Base-by-base conservation (phyloP, 306 rosid genomes). In the Delonix regia region DNA sequence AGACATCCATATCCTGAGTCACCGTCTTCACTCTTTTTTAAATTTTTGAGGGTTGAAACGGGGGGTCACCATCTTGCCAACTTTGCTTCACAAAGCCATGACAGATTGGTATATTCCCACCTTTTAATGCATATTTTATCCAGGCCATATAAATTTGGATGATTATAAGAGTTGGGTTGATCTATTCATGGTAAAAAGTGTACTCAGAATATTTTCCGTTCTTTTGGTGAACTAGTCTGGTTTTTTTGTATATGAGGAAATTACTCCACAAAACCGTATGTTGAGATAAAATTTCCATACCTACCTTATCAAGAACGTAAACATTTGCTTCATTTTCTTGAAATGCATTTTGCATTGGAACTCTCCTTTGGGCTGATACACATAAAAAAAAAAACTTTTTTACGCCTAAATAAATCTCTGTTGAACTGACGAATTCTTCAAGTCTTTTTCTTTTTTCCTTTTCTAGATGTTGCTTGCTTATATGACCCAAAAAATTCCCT, bases 41-140 rank as follows among this genome's bases (percentile, higher is more conserved):
- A 4, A 11, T 38, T 70, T 48, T 75, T 16, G 27, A 69, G 57
- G 70, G 79, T 64, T 61, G 79, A 86, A 82, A 56, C 64, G 83
- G 0, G 27, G 83, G 83, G 91, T 90, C 97, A 85, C 78, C 74
- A 86, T 92, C 85, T 57, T n/a, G 15, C 75, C 55, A 71, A 77
- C 84, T 85, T 86, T 94, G 97, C 88, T 86, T 69, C 92, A 4
- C 63, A 92, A 92, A 90, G 91, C 68, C 80, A 71, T 1, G 96
- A 85, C 99, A 89, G 78, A 73, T 80, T 33, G 82, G 73, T 66
- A 84, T 72, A 77, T 85, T 91, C 87, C 24, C 76, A 60, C 63
- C 51, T 76, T 87, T 81, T 73, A 18, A 78, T 61, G 80, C 71
- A 28, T 19, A 79, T 5, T 51, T 49, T 33, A 30, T 74, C 39